Evolutionary conservation across 1,284 basidiomycete genomes (phyloP).

Genomic region (Ceratobasidium sp.): DNA sequence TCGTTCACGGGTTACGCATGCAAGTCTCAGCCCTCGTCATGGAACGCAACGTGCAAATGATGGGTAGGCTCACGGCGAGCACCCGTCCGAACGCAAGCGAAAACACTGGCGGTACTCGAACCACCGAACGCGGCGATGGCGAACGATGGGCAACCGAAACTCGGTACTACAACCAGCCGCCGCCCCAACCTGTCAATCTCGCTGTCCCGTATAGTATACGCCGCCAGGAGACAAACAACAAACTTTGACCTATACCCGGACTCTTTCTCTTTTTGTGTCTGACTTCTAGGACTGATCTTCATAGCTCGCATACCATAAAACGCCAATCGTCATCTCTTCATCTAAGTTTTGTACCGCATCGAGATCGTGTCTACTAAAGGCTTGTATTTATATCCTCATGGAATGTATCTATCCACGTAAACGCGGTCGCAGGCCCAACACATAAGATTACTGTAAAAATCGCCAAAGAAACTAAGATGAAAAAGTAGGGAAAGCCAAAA

Average conservation of each 20-base stretch:
- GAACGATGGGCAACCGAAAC: slow-evolving; percentile 40
- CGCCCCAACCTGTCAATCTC: slow-evolving; percentile 43
- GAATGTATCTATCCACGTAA: slow-evolving; percentile 16
- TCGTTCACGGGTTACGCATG: slow-evolving; percentile 79
- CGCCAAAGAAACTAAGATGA: not conserved
- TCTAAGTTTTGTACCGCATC: slow-evolving; percentile 9
- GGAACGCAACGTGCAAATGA: slow-evolving; percentile 66
- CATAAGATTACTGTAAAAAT: slow-evolving; percentile 33
- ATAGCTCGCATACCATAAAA: not conserved
- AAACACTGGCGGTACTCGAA: not conserved
- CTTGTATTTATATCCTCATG: slow-evolving; percentile 21
- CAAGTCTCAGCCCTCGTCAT: slow-evolving; percentile 72
- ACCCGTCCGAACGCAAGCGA: slow-evolving; percentile 7
- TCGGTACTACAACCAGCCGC: slow-evolving; percentile 43
- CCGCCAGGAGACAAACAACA: slow-evolving; percentile 42
- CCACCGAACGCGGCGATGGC: not conserved
- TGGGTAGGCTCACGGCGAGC: slow-evolving; percentile 49
- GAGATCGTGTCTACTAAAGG: slow-evolving; percentile 17
- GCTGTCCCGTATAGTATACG: slow-evolving; percentile 40
- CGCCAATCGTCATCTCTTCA: not conserved
- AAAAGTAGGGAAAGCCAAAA: not conserved
- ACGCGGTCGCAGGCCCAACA: not conserved
- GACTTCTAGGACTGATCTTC: not conserved
- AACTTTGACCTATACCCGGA: slow-evolving; percentile 34
- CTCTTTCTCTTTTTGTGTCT: not conserved